These are phyloP conservation scores for Zizania palustris DNA, from an alignment of 202 grass and related monocot species.

Conservation along the genomic window DNA sequence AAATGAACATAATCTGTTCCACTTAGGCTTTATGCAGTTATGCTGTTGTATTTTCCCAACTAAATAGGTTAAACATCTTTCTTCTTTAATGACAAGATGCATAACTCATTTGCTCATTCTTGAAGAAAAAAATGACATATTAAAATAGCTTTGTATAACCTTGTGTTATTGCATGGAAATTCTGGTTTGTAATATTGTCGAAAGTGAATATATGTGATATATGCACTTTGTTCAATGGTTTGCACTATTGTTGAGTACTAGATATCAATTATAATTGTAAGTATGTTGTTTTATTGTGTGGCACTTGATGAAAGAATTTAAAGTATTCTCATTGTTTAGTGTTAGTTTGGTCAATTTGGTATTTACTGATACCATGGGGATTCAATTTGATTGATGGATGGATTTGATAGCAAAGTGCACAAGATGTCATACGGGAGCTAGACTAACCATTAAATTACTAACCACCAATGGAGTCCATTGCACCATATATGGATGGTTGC, in stretches of 20 bases:
- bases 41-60: not conserved
- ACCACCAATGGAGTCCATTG: not conserved
- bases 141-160: not conserved
- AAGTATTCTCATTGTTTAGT: not conserved
- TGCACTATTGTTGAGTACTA: not conserved
- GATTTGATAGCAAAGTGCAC: conserved; percentile 12
- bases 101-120: not conserved
- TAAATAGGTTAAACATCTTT: not conserved
- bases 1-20: not conserved
- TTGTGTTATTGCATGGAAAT: not conserved
- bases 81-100: not conserved
- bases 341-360: conserved; percentile 9
- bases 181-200: not conserved
- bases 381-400: not conserved
- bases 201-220: conserved; percentile 12
- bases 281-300: not conserved
- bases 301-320: not conserved
- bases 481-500: conserved; percentile 11
- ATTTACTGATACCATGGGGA: not conserved
- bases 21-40: not conserved
- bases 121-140: not conserved
- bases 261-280: not conserved
- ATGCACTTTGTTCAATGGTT: conserved; percentile 11
- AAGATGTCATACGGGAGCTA: not conserved
- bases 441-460: not conserved